Evolutionary conservation across 2,329 filamentous ascomycete genomes (phyloP), one percentile per base, ranked within the genome.

Genomic region (Cercospora sp.): DNA sequence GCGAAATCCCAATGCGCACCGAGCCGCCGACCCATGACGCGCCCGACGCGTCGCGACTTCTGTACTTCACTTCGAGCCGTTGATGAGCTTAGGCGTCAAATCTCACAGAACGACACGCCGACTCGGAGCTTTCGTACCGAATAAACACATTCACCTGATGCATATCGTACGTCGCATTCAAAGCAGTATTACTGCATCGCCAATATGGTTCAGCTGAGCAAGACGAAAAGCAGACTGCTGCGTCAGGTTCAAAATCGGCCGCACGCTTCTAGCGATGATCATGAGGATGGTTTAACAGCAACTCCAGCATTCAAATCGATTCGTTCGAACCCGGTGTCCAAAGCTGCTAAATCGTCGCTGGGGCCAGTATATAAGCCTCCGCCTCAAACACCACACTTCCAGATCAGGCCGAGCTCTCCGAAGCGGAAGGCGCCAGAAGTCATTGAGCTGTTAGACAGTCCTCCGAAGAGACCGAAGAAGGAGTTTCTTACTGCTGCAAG

Each of bases 221-320:
- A 40, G 36, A 63, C 58, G 8, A 31, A 60, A 20, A 20, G 23
- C 10, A 69, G 33, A 28, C 72, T 82, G 7, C 73, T 82, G 7
- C 66, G 65, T 8, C 74, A 12, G 5, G 79, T 82, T 5, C 59
- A 67, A 1, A 75, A 75, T 33, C 77, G 76, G 64, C 71, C 71
- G 30, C 79, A 82, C 72, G 81, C 80, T 18, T 75, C 69, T 5
- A 65, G 73, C 5, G 73, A 79, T 1, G 77, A 82, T 58, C 80
- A 82, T 61, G 76, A 78, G 28, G 75, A 79, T 51, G 30, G 42
- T 20, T 3, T 48, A 8, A 48, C 10, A 18, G 42, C n/a, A 48
- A 18, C 42, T 23, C 3, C 42, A 48, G 9, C 42, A 3, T 48
- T 23, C 42, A 18, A 18, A 20, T 48, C 42, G 3, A 18, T 48